Base-by-base conservation (phyloP, 345 rosid species). In the Populus nigra region DNA sequence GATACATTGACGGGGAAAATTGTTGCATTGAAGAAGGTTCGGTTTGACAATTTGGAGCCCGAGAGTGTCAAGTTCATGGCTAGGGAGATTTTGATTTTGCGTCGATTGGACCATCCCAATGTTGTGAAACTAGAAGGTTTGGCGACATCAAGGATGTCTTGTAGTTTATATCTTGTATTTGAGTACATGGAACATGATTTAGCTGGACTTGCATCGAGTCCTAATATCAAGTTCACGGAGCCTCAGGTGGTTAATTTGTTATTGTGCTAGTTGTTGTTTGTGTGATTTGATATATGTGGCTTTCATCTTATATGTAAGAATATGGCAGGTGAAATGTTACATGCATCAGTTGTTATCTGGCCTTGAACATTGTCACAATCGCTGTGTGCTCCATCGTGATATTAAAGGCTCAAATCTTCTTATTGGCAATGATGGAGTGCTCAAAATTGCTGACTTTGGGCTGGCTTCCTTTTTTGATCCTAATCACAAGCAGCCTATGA, bases 131-230 rank as follows among this genome's bases (percentile, higher is more conserved):
- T 81, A 73, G 84, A 81, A 50, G 84, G 84, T 69, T 39, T 77
- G 75, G 84, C 50, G 41, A 81, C 84, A 11, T 81, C 84, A 47
- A 81, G 84, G 71, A 81, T 81, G 84, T 81, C 84, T 16, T 81
- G 84, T 53, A 81, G 84, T 77, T 77, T 81, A 67, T 81, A 81
- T 65, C 84, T 81, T 62, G 84, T 81, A 18, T 62, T 81, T 62
- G 84, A 81, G 36, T 81, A 77, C 75, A 81, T 81, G 84, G 84
- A 81, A 67, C 84, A 81, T 77, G 84, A 81, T 73, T 77, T 81
- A 71, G 81, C 84, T 43, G 84, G 84, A 23, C 84, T 81, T 27
- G 80, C 81, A 5, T 81, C 81, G 5, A 81, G 84, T 10, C 81
- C 84, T 0, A 77, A 33, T 57, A 73, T 81, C 78, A 81, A 77